Base-by-base conservation (phyloP, 768 basidiomycete species). In the Phlebiopsis gigantea region DNA sequence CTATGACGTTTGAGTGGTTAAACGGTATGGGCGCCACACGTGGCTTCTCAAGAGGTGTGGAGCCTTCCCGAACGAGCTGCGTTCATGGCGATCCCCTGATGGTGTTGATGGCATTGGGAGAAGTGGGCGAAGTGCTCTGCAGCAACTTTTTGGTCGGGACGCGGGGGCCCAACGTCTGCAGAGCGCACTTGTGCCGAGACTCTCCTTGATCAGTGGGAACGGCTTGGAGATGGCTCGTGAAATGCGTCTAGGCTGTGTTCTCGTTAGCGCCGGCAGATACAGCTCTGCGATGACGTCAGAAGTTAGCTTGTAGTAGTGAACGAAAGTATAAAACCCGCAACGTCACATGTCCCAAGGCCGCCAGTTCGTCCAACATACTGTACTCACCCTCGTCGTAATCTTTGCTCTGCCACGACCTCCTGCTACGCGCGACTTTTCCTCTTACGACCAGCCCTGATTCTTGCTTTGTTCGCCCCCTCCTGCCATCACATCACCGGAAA, bases 251-350 rank as follows among this genome's bases (percentile, higher is more conserved):
- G 12, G 17, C 34, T 3, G 34, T 12, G 34, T 17, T 8, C 14
- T 15, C 5, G 47, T 29, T 15, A 29, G 47, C 47, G 28, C 47
- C 29, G 28, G 50, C 34, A 51, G 30, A 39, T 21, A 31, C 50
- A 24, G 17, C 21, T 10, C 29, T 24, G 29, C n/a, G 25, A 41
- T 55, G 54, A 55, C 54, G 54, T 55, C 54, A 55, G 28, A 22
- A 29, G 19, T 4, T 41, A 45, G 19, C 21, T 29, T 17, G 45
- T 46, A 45, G 54, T 47, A 55, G 54, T 55, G 54, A 45, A 29
- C 54, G n/a, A 46, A 55, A 47, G 54, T 21, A 45, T 54, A 30
- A 44, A 54, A 55, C 44, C 28, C 34, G 42, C 45, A 45, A 43
- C 53, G 54, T 55, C 54, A 55, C 46, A 30, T 29, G 19, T 9